Conservation (phyloP, 2,329 filamentous ascomycete species). For the Nigrograna mackinnonii region DNA sequence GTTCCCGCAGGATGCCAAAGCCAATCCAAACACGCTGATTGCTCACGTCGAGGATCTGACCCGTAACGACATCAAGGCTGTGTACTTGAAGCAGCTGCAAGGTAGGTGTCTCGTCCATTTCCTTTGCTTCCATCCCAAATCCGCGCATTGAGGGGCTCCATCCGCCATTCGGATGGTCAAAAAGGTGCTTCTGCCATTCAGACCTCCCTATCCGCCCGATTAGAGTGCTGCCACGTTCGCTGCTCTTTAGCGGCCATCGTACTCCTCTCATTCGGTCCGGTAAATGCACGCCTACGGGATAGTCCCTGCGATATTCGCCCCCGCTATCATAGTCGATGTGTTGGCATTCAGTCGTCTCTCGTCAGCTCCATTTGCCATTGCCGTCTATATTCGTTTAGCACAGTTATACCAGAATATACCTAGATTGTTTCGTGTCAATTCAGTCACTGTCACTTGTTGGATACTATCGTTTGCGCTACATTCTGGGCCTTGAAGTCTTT, state of each 20-base stretch:
- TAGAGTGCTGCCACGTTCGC: constrained; percentile 23
- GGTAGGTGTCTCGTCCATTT: constrained; percentile 27
- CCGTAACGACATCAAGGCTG: constrained; percentile 71
- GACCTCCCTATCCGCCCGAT: too few species aligned
- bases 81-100: constrained; percentile 79
- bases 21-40: constrained; percentile 62
- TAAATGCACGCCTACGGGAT: constrained; percentile 15
- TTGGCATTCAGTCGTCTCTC: constrained; percentile 13
- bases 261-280: constrained; percentile 22
- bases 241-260: constrained; percentile 20
- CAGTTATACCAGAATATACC: constrained; percentile 16
- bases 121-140: background rate
- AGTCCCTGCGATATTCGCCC: constrained; percentile 30
- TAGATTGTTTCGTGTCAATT: constrained; percentile 12
- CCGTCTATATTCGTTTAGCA: constrained; percentile 12
- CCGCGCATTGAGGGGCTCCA: too few species aligned
- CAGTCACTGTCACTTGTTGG: constrained; percentile 7
- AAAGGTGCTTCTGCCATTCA: too few species aligned
- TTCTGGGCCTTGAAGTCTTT: too few species aligned
- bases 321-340: constrained; percentile 16
- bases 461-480: background rate
- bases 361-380: constrained; percentile 4
- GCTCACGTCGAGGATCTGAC: constrained; percentile 73
- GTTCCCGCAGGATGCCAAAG: constrained; percentile 68
- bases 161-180: too few species aligned